Conservation (phyloP, 805 yeast genomes). For the Suhomyces vadensis region DNA sequence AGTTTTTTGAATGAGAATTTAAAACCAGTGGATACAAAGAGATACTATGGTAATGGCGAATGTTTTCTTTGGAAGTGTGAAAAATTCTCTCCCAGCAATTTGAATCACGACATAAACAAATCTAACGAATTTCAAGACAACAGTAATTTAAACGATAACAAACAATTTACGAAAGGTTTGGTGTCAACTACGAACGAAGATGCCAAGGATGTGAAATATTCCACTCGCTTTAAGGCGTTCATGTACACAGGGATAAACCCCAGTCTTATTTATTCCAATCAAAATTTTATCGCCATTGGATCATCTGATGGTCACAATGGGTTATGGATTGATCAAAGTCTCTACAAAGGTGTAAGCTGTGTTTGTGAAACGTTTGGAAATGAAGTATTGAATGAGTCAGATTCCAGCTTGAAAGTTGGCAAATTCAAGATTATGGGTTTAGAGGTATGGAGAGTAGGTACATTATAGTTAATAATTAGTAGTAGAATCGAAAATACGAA, state of each 20-base stretch:
- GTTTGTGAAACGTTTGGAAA: conserved; percentile 87
- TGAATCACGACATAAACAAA: conserved; percentile 10
- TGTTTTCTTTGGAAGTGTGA: conserved; percentile 89
- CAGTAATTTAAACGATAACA: background rate
- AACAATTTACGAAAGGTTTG: background rate
- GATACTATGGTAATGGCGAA: conserved; percentile 92
- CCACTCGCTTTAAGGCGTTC: conserved; percentile 65
- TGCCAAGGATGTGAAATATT: background rate
- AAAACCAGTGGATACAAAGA: conserved; percentile 66
- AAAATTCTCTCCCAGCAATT: conserved; percentile 28
- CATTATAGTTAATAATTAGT: conserved; percentile 13
- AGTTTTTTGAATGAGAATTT: conserved; percentile 74
- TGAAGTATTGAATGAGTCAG: conserved; percentile 55
- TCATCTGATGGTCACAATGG: conserved; percentile 94
- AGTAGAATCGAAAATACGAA: no score
- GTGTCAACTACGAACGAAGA: background rate
- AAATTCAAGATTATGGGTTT: conserved; percentile 75
- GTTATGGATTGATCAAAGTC: conserved; percentile 76
- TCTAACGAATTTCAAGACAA: background rate
- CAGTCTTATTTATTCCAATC: conserved; percentile 79
- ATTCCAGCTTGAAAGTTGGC: conserved; percentile 39
- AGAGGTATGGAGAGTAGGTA: conserved; percentile 83
- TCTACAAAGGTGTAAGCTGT: conserved; percentile 75
- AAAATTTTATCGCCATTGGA: conserved; percentile 77
- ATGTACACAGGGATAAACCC: conserved; percentile 89